Evolutionary conservation across 2,329 filamentous ascomycete genomes (phyloP).

Genomic region (Ceratocystis colombiana): DNA sequence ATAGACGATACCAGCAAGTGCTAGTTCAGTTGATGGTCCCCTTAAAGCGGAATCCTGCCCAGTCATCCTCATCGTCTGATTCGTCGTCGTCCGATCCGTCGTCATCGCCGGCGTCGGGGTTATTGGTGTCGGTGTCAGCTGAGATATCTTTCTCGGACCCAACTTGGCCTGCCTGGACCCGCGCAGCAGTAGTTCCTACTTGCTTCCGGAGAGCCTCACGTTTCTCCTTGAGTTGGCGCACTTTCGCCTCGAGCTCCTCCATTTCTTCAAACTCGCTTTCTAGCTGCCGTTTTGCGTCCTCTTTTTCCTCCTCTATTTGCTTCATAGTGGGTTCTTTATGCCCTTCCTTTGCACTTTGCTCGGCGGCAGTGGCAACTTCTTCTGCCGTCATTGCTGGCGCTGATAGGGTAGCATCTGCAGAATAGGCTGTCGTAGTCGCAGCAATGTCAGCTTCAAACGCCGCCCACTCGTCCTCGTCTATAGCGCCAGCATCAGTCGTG

Average conservation of each 20-base stretch:
- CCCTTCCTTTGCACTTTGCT: slow-evolving; percentile 41
- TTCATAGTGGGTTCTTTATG: slow-evolving; percentile 44
- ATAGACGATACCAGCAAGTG: neutral
- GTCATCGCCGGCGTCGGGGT: slow-evolving; percentile 24
- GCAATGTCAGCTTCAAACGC: slow-evolving; percentile 79
- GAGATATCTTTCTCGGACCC: slow-evolving; percentile 29
- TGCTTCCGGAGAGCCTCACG: slow-evolving; percentile 52
- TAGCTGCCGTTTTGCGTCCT: slow-evolving; percentile 62
- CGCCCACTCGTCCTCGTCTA: slow-evolving; percentile 73
- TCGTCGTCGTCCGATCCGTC: slow-evolving; percentile 39
- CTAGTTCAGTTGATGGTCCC: slow-evolving; percentile 21
- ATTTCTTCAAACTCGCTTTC: slow-evolving; percentile 76
- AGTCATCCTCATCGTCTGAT: slow-evolving; percentile 45
- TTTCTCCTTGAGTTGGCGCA: slow-evolving; percentile 57
- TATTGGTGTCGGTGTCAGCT: neutral
- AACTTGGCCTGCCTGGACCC: slow-evolving; percentile 25
- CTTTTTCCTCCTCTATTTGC: slow-evolving; percentile 55
- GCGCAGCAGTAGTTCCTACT: slow-evolving; percentile 30
- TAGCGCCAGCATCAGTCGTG: slow-evolving; percentile 26
- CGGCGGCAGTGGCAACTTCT: slow-evolving; percentile 50
- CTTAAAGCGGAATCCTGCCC: slow-evolving; percentile 43
- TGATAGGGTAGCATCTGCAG: slow-evolving; percentile 50
- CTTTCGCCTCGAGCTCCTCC: slow-evolving; percentile 64
- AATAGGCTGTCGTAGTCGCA: slow-evolving; percentile 33
- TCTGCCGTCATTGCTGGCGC: slow-evolving; percentile 57